Evolutionary conservation across 768 basidiomycete genomes (phyloP), one percentile per base, ranked within the genome.

Genomic region (Leccinellum rugosiceps): DNA sequence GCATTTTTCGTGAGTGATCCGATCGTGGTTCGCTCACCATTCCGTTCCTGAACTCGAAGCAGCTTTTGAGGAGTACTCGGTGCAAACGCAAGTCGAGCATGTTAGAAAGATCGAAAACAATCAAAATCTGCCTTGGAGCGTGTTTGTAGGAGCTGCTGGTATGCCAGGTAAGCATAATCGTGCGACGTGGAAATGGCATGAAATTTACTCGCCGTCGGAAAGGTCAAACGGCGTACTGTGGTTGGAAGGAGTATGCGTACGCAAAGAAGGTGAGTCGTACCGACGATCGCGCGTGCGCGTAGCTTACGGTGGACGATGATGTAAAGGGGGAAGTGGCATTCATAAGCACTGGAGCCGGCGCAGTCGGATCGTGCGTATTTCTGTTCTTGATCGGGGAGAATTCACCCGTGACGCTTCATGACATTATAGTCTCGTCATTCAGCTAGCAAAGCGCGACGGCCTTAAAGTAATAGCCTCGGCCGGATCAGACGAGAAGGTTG

Each of bases 401-500:
- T 10, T 57, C 66, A 1, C 30, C 41, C 9, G 57, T 63, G 48
- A 43, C 44, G 57, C 4, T n/a, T 48, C 45, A 17, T 17, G 38
- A 17, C 23, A 9, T 38, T 31, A 9, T 23, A 80, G 79, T 1
- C 54, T 81, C 9, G 78, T 82, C 31, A 72, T 81, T 51, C 81
- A 83, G 57, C 62, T 82, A 13, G 80, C 81, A 4, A 82, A 83
- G 53, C 63, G 66, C 0, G 76, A 79, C 23, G 80, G 80, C 4
- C 68, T 79, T 10, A 86, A 84, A 64, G 88, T 90, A 47, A 87
- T 92, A 46, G 85, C 80, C 0, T 86, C 84, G 1, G 84, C 86
- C 0, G 87, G 89, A 3, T 80, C 82, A 0, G 86, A 90, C 28
- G 83, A 87, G 51, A 91, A 91, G 70, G 85, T 90, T 8, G 68